Base-by-base conservation (phyloP, 495 filamentous ascomycete species). In the Cercophora samala region DNA sequence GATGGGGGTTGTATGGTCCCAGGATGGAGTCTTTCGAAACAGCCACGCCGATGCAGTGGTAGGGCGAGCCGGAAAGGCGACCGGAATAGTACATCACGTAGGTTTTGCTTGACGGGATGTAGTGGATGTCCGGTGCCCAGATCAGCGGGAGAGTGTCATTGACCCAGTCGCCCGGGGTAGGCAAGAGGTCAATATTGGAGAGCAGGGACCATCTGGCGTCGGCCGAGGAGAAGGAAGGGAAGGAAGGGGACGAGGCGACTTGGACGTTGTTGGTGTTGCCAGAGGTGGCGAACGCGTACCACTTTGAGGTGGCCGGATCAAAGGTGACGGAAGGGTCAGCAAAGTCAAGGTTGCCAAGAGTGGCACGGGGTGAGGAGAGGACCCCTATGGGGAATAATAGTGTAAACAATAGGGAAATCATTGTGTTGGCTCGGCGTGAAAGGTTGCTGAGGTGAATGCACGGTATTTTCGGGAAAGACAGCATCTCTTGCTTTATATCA, bases 41-140 rank as follows among this genome's bases (percentile, higher is more conserved):
- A 18, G 86, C 85, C 22, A 77, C 76, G 58, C 85, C 84, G 51
- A 88, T 73, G 73, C 86, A 88, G 69, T 88, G 85, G 46, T 79
- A 73, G 0, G 66, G 60, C 11, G 70, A 64, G n/a, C 73, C 66
- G 8, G 70, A 66, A 8, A 75, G 69, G 59, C 78, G 72, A n/a
- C 78, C 85, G 9, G 81, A 83, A 69, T 84, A 88, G 72, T 87
- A 88, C 79, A 89, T 82, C 5, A 87, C 79, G 67, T 80, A 89
- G 59, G 72, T 76, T 25, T 85, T 81, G 22, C 62, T 80, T 1
- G 63, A 60, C 37, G 66, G 46, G 55, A 76, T 68, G 58, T 64
- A 70, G 9, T 75, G 77, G 1, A 86, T 79, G 66, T 83, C 82
- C 1, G 82, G 84, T 3, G 84, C 84, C 83, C 83, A 85, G 19